phyloP scores from a whole-genome alignment of 148 eudicot species.

The Oxyria digyna region DNA sequence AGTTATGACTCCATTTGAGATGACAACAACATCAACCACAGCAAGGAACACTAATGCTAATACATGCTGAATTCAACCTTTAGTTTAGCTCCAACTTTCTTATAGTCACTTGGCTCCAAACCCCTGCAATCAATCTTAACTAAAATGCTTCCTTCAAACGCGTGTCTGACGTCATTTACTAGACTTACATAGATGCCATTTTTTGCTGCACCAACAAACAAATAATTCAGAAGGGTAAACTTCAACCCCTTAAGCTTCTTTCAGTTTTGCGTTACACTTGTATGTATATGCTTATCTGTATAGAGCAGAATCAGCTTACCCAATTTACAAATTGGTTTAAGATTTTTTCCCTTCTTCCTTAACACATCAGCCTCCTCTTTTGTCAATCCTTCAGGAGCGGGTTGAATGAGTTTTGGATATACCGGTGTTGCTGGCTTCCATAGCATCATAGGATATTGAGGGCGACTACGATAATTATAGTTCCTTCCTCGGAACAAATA shows the following conservation, averaged over 20 bases:
- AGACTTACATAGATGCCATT: slow-evolving; percentile 68
- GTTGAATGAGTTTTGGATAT: slow-evolving; percentile 92
- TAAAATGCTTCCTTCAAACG: slow-evolving; percentile 73
- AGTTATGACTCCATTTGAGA: too few species aligned
- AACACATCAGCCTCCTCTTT: slow-evolving; percentile 63
- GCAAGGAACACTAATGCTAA: background rate
- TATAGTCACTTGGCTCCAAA: slow-evolving; percentile 82
- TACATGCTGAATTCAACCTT: slow-evolving; percentile 36
- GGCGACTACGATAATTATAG: slow-evolving; percentile 68
- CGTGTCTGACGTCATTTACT: slow-evolving; percentile 75
- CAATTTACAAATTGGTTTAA: slow-evolving; percentile 74
- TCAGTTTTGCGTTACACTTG: too few species aligned
- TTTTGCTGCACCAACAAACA: slow-evolving; percentile 42
- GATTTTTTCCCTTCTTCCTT: slow-evolving; percentile 53
- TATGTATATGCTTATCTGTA: too few species aligned
- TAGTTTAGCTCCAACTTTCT: slow-evolving; percentile 82
- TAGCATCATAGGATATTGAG: slow-evolving; percentile 75
- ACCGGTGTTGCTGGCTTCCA: slow-evolving; percentile 99
- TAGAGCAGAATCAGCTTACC: slow-evolving; percentile 24
- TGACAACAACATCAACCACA: background rate
- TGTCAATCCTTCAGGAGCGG: slow-evolving; percentile 85
- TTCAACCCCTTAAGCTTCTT: too few species aligned
- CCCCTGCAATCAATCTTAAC: slow-evolving; percentile 81
- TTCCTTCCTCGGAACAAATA: slow-evolving; percentile 86
- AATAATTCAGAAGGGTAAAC: background rate